phyloP scores from a whole-genome alignment of 176 grass and related monocot genomes.

The Musa itinerans region DNA sequence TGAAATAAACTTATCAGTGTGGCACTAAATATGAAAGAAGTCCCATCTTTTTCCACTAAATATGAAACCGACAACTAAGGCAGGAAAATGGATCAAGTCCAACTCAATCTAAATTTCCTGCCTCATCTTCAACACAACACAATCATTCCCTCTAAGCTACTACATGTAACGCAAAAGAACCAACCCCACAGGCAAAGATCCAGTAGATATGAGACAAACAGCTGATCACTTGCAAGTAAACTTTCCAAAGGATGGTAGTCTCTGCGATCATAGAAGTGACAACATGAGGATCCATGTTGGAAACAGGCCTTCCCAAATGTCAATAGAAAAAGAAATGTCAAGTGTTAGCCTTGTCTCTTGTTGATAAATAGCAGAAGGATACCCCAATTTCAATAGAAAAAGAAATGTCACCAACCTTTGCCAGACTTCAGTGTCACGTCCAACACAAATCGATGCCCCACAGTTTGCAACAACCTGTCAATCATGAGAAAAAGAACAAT shows the following conservation, averaged over 20 bases:
- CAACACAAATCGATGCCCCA: conserved; percentile 12
- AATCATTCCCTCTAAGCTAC: no score
- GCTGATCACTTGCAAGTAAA: background rate
- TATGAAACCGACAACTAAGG: background rate
- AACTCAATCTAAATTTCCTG: background rate
- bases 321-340: no score
- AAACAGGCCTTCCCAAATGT: conserved; percentile 1
- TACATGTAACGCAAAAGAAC: no score
- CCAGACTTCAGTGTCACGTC: conserved; percentile 2
- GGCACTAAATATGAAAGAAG: no score
- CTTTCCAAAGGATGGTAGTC: conserved; percentile 7
- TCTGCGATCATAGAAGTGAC: conserved; percentile 11
- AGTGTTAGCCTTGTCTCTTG: background rate
- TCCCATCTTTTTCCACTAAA: no score
- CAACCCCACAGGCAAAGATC: no score
- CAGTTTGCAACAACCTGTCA: conserved; percentile 8
- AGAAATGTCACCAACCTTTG: background rate
- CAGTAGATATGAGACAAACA: background rate
- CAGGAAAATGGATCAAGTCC: background rate
- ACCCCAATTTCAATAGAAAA: background rate
- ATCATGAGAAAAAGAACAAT: background rate
- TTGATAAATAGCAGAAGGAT: background rate
- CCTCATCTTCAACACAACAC: background rate
- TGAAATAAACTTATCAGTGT: no score
- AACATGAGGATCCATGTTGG: conserved; percentile 12